A percentile compares a stretch with the other conserved stretches of the same genome.
Conservation (phyloP, 2,329 filamentous ascomycete genomes). For the Botrytis paeoniae region DNA sequence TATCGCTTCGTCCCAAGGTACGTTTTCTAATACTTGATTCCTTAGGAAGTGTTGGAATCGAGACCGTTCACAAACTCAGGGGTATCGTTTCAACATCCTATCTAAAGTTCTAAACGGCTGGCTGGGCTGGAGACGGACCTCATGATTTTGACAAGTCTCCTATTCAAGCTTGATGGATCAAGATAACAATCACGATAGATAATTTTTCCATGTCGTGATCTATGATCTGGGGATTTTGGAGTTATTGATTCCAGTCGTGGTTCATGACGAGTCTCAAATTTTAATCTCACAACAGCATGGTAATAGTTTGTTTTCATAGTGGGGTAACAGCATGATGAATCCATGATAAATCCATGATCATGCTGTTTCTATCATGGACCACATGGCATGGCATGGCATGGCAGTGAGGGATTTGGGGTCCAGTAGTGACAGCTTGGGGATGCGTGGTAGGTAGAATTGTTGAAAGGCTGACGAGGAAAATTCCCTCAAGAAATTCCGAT, state of each 20-base stretch:
- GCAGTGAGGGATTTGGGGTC: not conserved
- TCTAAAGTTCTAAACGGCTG: not conserved
- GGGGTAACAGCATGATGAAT: not conserved
- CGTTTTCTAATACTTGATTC: not conserved
- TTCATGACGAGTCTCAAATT: constrained; percentile 15
- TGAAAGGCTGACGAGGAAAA: not conserved
- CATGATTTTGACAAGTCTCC: constrained; percentile 8
- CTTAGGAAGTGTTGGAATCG: not conserved
- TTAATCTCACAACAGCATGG: constrained; percentile 11
- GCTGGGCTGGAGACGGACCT: not conserved
- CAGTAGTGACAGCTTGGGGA: not conserved
- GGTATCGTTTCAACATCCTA: not conserved
- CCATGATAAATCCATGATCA: not conserved
- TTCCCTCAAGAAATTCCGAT: not conserved
- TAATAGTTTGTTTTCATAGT: not conserved
- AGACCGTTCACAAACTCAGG: constrained; percentile 3
- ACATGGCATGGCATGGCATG: not conserved
- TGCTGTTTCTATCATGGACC: not conserved
- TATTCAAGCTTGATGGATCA: not conserved
- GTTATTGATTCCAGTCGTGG: constrained; percentile 9
- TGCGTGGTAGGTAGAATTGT: not conserved
- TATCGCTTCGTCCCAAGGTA: not conserved
- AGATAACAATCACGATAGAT: constrained; percentile 11
- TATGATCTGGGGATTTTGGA: constrained; percentile 5
- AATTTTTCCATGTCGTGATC: constrained; percentile 5